These are phyloP conservation scores for Sistotremastrum niveocremeum DNA, from an alignment of 768 basidiomycete species.

Conservation along the genomic window DNA sequence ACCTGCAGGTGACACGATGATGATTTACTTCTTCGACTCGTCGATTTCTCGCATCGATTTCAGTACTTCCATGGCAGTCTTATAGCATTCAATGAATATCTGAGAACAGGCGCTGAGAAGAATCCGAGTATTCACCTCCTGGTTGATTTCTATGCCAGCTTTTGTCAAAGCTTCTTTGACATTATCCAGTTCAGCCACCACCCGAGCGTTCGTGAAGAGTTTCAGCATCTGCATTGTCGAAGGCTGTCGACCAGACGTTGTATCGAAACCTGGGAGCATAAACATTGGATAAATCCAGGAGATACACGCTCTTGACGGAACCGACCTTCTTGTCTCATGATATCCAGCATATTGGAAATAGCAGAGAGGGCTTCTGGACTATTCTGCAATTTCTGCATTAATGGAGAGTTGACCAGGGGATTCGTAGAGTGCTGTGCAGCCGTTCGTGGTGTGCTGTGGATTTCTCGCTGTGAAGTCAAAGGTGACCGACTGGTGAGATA, in stretches of 20 bases:
- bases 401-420: conserved; percentile 25
- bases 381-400: conserved; percentile 34
- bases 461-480: conserved; percentile 8
- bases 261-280: conserved; percentile 31
- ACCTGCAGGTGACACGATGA: no score
- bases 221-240: conserved; percentile 41
- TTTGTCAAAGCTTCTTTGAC: conserved; percentile 37
- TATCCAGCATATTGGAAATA: conserved; percentile 27
- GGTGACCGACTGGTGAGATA: conserved; percentile 10
- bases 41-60: no score
- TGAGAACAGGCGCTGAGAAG: neutral
- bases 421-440: conserved; percentile 20
- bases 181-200: no score
- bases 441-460: conserved; percentile 4
- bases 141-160: conserved; percentile 44
- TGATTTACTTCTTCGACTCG: no score
- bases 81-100: no score
- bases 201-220: conserved; percentile 30
- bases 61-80: no score
- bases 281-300: neutral
- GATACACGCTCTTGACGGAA: neutral
- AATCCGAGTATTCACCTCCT: conserved; percentile 29
- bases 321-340: conserved; percentile 37
- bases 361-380: conserved; percentile 38
- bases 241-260: conserved; percentile 28